phyloP scores from a whole-genome alignment of 441 rosid species.

The Populus tomentosa region DNA sequence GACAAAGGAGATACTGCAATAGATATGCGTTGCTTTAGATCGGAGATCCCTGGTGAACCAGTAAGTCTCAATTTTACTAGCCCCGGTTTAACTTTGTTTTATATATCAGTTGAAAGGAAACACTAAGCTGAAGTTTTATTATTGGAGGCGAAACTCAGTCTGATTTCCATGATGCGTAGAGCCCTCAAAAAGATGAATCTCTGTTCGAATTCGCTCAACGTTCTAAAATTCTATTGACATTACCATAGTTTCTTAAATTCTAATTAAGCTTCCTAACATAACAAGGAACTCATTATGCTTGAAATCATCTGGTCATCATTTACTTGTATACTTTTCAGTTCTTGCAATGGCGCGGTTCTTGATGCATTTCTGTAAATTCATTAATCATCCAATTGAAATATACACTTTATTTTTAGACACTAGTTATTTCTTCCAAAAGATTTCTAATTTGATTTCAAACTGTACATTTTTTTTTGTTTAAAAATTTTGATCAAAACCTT shows the following conservation, averaged over 20 bases:
- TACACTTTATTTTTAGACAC: background rate
- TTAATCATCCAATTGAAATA: background rate
- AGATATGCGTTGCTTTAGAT: conserved; percentile 27
- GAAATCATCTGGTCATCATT: background rate
- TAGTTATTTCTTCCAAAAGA: background rate
- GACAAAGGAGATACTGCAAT: conserved; percentile 31
- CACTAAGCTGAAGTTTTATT: conserved; percentile 2
- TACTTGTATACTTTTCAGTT: background rate
- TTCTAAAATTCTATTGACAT: conserved; percentile 20
- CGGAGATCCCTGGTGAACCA: conserved; percentile 40
- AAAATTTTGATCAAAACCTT: background rate
- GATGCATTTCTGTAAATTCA: background rate
- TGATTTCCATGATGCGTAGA: conserved; percentile 11
- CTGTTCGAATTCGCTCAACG: conserved; percentile 9
- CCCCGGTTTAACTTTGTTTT: background rate
- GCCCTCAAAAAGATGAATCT: conserved; percentile 14
- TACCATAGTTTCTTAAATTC: conserved; percentile 1
- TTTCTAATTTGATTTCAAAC: background rate
- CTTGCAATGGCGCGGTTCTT: background rate
- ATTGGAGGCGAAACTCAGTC: conserved; percentile 19
- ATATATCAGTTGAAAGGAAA: background rate
- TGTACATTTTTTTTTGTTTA: background rate
- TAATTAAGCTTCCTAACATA: background rate
- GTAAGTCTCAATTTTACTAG: conserved; percentile 32
- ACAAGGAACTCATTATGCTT: background rate